Percentiles rank a stretch among this genome's conserved stretches.
Evolutionary conservation across 2,329 filamentous ascomycete genomes (phyloP).

Genomic region (Aspergillus alliaceus): DNA sequence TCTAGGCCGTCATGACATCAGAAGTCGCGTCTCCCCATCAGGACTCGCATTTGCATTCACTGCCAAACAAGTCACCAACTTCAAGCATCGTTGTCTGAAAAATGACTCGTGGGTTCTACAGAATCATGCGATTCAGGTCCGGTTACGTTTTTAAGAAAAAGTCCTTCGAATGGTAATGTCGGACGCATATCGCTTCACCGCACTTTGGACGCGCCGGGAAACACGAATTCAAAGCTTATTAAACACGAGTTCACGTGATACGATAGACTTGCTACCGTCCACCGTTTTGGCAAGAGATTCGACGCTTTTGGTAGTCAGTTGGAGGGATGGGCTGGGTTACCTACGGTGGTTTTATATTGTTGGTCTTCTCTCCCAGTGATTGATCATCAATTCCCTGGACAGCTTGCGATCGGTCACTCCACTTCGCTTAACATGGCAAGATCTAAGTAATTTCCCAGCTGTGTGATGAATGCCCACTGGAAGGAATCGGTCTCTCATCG

Average conservation of each 20-base stretch:
- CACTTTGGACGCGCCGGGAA: conserved; percentile 13
- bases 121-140: conserved; percentile 6
- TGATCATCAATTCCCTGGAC: background rate
- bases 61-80: background rate
- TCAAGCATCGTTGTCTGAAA: background rate
- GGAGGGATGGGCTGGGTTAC: background rate
- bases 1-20: conserved; percentile 28
- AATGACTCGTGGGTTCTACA: background rate
- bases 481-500: conserved; percentile 2
- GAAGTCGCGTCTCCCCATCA: conserved; percentile 26
- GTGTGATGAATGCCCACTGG: background rate
- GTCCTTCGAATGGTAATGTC: background rate
- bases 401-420: background rate
- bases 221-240: conserved; percentile 21
- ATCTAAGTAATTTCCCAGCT: background rate
- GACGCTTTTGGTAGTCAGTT: conserved; percentile 1
- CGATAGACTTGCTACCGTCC: background rate
- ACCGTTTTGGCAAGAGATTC: conserved; percentile 4
- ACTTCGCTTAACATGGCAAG: background rate
- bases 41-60: conserved; percentile 2
- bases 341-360: background rate
- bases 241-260: conserved; percentile 36
- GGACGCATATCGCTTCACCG: background rate
- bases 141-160: background rate
- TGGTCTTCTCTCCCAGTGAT: background rate